Percentiles rank a stretch among this genome's conserved stretches.
Evolutionary conservation across 2,329 filamentous ascomycete species (phyloP).

Genomic region (Apiospora arundinis): DNA sequence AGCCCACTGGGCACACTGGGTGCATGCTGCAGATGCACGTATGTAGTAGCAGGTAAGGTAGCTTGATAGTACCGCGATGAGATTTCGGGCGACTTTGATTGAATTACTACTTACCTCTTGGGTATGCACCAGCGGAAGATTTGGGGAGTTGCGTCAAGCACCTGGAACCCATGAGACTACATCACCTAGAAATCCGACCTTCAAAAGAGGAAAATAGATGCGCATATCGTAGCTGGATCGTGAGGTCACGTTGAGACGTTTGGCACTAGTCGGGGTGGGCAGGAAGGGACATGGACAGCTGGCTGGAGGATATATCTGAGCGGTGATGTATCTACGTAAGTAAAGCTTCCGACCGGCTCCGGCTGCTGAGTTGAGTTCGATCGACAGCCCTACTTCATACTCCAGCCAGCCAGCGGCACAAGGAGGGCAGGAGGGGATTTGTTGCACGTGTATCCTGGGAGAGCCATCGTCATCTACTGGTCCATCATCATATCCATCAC

Average conservation of each 20-base stretch:
- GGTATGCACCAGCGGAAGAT: not conserved
- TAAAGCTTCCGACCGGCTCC: slow-evolving; percentile 12
- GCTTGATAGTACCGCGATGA: not conserved
- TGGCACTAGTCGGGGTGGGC: not conserved
- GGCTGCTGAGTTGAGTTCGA: slow-evolving; percentile 15
- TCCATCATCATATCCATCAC: not conserved
- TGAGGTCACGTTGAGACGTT: not conserved
- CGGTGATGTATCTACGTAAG: not conserved
- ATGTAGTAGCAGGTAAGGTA: not conserved
- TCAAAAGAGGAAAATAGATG: not conserved
- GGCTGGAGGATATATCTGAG: not conserved
- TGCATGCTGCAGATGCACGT: slow-evolving; percentile 18
- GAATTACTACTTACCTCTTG: not conserved
- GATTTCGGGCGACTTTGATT: not conserved
- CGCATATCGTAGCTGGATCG: not conserved
- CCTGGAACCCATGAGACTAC: not conserved
- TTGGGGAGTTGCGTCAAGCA: not conserved
- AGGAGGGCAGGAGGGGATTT: not conserved
- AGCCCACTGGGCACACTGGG: slow-evolving; percentile 12
- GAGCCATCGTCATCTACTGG: not conserved
- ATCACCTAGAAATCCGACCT: not conserved
- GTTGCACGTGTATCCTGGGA: slow-evolving; percentile 4
- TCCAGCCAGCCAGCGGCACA: not conserved
- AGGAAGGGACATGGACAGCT: not conserved
- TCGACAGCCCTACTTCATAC: slow-evolving; percentile 13